Evolutionary conservation across 305 asterid species (phyloP).

Genomic region (Andrographis paniculata): DNA sequence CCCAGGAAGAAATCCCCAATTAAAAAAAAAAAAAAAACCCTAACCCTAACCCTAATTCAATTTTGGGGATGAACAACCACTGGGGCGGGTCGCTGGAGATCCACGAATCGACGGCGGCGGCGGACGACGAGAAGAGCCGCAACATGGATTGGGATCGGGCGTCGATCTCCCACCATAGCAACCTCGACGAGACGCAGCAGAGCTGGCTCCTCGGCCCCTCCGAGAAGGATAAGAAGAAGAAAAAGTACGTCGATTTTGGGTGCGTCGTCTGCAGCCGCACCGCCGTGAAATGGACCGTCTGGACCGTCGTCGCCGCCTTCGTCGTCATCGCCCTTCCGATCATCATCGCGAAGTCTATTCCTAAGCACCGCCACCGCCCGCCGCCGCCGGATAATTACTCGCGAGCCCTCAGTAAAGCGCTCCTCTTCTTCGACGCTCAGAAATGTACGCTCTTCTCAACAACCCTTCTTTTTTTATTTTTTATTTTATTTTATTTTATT

Average conservation of each 20-base stretch:
- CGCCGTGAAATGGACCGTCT: constrained; percentile 46
- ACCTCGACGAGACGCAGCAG: constrained; percentile 67
- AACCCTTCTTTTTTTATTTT: not conserved
- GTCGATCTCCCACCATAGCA: constrained; percentile 32
- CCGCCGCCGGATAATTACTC: constrained; percentile 1
- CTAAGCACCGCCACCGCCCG: not conserved
- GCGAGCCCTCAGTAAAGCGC: not conserved
- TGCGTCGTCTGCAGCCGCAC: constrained; percentile 45
- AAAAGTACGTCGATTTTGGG: constrained; percentile 68
- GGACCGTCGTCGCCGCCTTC: constrained; percentile 32
- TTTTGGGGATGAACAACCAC: constrained; percentile 63
- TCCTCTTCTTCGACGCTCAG: constrained; percentile 1
- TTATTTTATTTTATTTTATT: not conserved
- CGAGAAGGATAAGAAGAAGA: constrained; percentile 51
- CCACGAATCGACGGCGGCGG: constrained; percentile 25
- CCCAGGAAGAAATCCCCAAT: too few species aligned
- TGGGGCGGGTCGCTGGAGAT: constrained; percentile 89
- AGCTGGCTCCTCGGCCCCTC: constrained; percentile 68
- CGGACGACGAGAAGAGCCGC: constrained; percentile 38
- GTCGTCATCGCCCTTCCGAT: constrained; percentile 58
- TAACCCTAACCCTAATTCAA: too few species aligned
- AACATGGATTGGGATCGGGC: constrained; percentile 60
- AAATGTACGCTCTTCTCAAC: constrained; percentile 26
- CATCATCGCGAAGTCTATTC: constrained; percentile 31
- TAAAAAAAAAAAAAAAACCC: too few species aligned